These are phyloP conservation scores for Takakia lepidozioides DNA, from an alignment of 225 moss, liverwort and hornwort species.

Conservation along the genomic window DNA sequence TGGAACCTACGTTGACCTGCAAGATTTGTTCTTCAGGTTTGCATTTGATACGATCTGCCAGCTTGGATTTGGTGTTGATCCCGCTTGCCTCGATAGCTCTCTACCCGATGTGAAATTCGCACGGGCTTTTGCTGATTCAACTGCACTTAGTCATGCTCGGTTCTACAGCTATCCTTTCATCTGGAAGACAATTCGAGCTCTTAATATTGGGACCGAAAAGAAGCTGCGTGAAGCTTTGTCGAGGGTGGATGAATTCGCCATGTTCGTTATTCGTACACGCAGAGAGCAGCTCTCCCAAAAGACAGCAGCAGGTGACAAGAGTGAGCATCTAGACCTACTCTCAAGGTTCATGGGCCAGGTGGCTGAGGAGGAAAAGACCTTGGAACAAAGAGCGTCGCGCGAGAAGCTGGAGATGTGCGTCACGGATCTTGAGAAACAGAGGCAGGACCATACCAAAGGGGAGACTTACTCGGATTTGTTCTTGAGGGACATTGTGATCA, in stretches of 20 bases:
- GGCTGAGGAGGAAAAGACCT: slow-evolving; percentile 7
- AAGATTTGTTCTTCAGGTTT: slow-evolving; percentile 19
- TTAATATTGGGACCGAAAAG: slow-evolving; percentile 21
- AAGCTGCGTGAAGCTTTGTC: slow-evolving; percentile 17
- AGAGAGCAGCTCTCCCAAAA: slow-evolving; percentile 3
- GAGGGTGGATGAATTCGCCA: slow-evolving; percentile 25
- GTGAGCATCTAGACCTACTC: slow-evolving; percentile 17
- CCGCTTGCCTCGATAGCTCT: slow-evolving; percentile 18
- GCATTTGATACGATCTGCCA: slow-evolving; percentile 29
- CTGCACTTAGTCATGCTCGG: slow-evolving; percentile 8
- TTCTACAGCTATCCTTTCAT: slow-evolving; percentile 7
- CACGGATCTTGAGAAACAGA: slow-evolving; percentile 2
- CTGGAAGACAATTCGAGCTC: slow-evolving; percentile 13
- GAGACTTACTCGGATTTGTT: slow-evolving; percentile 9
- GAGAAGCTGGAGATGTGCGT: too few relatives aligned
- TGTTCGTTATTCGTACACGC: slow-evolving; percentile 18
- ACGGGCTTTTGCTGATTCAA: slow-evolving; percentile 27
- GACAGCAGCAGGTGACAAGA: neutral
- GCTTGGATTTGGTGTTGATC: slow-evolving; percentile 35
- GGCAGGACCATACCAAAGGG: neutral
- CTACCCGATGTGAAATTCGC: slow-evolving; percentile 28
- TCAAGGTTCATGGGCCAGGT: slow-evolving; percentile 24
- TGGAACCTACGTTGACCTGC: slow-evolving; percentile 8
- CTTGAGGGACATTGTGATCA: slow-evolving; percentile 29
- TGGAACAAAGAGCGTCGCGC: neutral